phyloP scores from a whole-genome alignment of 2,329 filamentous ascomycete genomes.

The Fusarium floridanum region DNA sequence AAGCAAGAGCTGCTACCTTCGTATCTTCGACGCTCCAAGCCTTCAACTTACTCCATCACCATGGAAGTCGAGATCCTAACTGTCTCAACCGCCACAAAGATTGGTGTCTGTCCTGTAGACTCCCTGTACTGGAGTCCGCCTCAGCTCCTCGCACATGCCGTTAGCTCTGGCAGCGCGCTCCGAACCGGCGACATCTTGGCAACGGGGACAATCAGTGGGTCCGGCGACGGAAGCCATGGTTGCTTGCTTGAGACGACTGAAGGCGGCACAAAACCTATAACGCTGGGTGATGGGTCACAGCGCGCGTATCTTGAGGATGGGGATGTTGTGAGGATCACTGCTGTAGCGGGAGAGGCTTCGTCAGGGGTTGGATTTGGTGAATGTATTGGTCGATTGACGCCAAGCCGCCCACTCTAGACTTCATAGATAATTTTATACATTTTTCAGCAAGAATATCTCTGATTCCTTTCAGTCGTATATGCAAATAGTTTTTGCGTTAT shows the following conservation, averaged over 20 bases:
- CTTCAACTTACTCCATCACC: conserved; percentile 52
- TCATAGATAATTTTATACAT: neutral
- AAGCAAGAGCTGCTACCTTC: conserved; percentile 6
- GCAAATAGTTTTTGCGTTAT: neutral
- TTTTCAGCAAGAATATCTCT: too few relatives aligned
- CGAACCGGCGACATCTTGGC: conserved; percentile 55
- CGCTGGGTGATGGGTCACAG: conserved; percentile 47
- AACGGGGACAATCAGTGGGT: conserved; percentile 57
- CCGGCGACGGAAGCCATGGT: conserved; percentile 50
- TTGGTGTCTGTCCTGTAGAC: conserved; percentile 14
- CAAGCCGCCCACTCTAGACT: neutral
- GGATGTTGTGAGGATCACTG: conserved; percentile 54
- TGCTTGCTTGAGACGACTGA: conserved; percentile 57
- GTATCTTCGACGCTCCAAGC: conserved; percentile 53
- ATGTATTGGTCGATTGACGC: conserved; percentile 45
- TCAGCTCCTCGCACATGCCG: conserved; percentile 30
- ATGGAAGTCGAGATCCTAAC: conserved; percentile 48
- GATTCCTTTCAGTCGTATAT: neutral
- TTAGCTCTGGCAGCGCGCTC: conserved; percentile 24
- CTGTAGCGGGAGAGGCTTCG: conserved; percentile 55
- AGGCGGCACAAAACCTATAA: conserved; percentile 50
- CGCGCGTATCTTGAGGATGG: conserved; percentile 56
- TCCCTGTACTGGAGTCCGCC: conserved; percentile 25
- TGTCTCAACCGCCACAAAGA: conserved; percentile 4
- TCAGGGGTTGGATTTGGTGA: conserved; percentile 58